phyloP scores from a whole-genome alignment of 352 stramenopile species.

The Plasmopara viticola region DNA sequence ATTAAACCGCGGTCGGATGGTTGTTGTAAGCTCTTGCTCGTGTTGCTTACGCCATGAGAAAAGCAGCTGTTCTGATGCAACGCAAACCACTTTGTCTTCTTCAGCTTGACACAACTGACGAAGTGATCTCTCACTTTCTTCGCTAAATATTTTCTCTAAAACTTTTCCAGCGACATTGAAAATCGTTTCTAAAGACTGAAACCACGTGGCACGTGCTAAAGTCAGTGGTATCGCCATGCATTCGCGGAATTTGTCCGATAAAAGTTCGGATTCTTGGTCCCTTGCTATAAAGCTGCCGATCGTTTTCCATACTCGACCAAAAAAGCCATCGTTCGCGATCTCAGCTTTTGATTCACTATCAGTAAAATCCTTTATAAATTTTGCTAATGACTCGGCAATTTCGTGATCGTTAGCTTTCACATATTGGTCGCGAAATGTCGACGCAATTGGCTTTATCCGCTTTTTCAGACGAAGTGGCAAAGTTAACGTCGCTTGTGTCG shows the following conservation, averaged over 20 bases:
- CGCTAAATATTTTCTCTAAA: constrained; percentile 5
- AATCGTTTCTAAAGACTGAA: constrained; percentile 14
- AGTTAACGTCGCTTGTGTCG: constrained; percentile 11
- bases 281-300: not conserved
- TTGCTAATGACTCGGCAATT: constrained; percentile 4
- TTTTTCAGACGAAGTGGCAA: constrained; percentile 28
- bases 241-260: constrained; percentile 14
- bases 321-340: not conserved
- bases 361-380: constrained; percentile 18
- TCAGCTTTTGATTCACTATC: constrained; percentile 10
- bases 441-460: constrained; percentile 19
- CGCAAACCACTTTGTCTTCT: constrained; percentile 5
- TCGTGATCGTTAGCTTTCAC: not conserved
- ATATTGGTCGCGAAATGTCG: constrained; percentile 9
- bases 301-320: constrained; percentile 4
- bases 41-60: constrained; percentile 9
- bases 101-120: constrained; percentile 9
- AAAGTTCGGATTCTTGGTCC: constrained; percentile 2
- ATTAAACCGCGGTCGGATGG: not conserved
- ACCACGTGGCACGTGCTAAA: constrained; percentile 18
- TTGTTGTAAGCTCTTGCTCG: constrained; percentile 12
- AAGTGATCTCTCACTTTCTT: constrained; percentile 12
- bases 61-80: constrained; percentile 12
- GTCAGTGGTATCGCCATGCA: constrained; percentile 13
- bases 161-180: constrained; percentile 5